Base-by-base conservation (phyloP, 1,284 basidiomycete genomes). In the Tremellales sp. region DNA sequence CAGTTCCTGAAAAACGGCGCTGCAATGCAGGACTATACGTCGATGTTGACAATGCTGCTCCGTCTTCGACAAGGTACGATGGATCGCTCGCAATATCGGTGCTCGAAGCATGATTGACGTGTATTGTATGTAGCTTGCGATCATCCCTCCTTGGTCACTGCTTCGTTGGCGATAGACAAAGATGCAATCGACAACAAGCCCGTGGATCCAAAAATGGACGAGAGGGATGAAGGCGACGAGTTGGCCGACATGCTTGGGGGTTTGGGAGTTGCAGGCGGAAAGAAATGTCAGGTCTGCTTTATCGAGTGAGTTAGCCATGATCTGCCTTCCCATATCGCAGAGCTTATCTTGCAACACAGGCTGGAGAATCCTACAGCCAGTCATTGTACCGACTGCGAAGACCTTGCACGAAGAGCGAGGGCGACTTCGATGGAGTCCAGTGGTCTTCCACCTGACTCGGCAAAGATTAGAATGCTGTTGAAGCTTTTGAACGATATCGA, bases 391-490 rank as follows among this genome's bases (percentile, higher is more conserved):
- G 78, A 78, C 32, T 87, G 86, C 57, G 74, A 54, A 7, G 49
- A 48, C 10, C 53, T 40, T 34, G 45, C 46, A 6, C 34, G 25
- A 43, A 49, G 16, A 53, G 52, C 14, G 56, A 58, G 48, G 34
- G 40, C 26, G 47, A 48, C 19, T 36, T 60, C 16, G 47, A 51
- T 2, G 35, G 50, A 25, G 50, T 58, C 22, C 51, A 48, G 43
- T 9, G 62, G 66, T 24, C 69, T 80, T 8, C 80, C 80, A 1
- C 84, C 84, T 0, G 78, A 80, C 18, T 89, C 86, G 7, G 81
- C 92, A n/a, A 98, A 98, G 74, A 87, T 91, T 46, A 78, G 85
- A 37, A 89, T 84, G 78, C 80, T 91, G 47, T 60, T 95, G 35
- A 77, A 85, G 56, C 71, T 97, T 7, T 74, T 98, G 28, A 63